These are phyloP conservation scores for Trichophyton verrucosum DNA, from an alignment of 2,329 filamentous ascomycete species.

Conservation along the genomic window DNA sequence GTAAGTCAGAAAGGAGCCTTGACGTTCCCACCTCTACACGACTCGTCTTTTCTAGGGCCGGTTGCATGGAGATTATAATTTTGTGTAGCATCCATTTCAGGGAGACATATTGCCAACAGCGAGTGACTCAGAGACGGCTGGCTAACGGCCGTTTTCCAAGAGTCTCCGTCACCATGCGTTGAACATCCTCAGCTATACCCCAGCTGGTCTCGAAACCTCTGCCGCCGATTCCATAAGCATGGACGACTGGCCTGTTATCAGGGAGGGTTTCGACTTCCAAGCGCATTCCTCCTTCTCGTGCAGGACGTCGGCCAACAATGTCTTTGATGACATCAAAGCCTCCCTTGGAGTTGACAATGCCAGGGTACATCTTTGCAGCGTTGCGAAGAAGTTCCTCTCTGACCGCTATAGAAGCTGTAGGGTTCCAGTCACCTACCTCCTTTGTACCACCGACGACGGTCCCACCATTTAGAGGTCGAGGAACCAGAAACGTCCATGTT, in stretches of 20 bases:
- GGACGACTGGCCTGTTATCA: conserved; percentile 28
- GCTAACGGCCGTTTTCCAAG: not conserved
- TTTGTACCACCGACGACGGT: conserved; percentile 57
- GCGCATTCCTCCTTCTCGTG: conserved; percentile 37
- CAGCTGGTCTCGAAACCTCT: conserved; percentile 51
- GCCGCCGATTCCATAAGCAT: conserved; percentile 50
- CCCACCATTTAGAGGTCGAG: conserved; percentile 49
- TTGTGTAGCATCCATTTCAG: not conserved
- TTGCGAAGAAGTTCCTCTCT: conserved; percentile 37
- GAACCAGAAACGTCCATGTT: conserved; percentile 51
- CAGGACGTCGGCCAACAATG: conserved; percentile 35
- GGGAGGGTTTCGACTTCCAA: conserved; percentile 40
- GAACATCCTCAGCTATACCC: conserved; percentile 45
- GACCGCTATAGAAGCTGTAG: conserved; percentile 37
- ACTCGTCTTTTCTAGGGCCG: too few relatives aligned
- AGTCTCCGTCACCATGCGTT: conserved; percentile 26
- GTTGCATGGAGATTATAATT: not conserved
- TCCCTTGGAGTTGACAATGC: conserved; percentile 23
- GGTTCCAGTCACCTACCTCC: conserved; percentile 45
- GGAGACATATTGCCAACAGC: not conserved
- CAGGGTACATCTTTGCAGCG: conserved; percentile 31
- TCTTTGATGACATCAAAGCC: conserved; percentile 35
- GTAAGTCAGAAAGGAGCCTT: not conserved
- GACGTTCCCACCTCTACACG: too few relatives aligned
- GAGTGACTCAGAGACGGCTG: not conserved